Base-by-base conservation (phyloP, 495 filamentous ascomycete species). In the Penicillium verhagenii region DNA sequence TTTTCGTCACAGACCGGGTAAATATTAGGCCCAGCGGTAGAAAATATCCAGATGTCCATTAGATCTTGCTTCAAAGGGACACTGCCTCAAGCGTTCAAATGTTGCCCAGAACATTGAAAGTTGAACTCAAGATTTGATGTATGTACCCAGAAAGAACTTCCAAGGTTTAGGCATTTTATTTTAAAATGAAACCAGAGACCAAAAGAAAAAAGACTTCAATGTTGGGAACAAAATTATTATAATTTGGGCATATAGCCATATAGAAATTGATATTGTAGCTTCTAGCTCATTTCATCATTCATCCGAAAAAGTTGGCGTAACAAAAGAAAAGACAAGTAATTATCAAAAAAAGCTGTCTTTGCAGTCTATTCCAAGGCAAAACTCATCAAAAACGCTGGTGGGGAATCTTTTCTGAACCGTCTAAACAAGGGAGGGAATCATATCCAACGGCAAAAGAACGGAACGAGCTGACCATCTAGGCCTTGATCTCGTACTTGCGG, bases 401-500 rank as follows among this genome's bases (percentile, higher is more conserved):
- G 71, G 71, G 71, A 73, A 73, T 75, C 72, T 73, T 68, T 61
- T 56, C 38, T 56, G 53, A 71, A 64, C 64, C 69, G 68, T 73
- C 67, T 72, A 71, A 67, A 65, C 45, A 67, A 61, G 33, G 33
- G 4, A 35, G 13, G 33, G 50, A 56, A 50, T 63, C 53, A 69
- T 63, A 54, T 63, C 59, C 65, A 72, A 65, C 65, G 52, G 65
- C 50, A 60, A 64, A 72, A 58, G 43, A 54, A 47, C 47, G 40
- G 56, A 50, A 56, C 50, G 47, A 58, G 33, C 47, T 39, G 35
- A 26, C 43, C 31, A 26, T 61, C 77, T 87, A 98, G 71, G 84
- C 87, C 84, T 97, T 94, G 76, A 96, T 72, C 54, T 80, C 79
- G 77, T 98, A 97, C 58, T 79, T 81, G 60, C 94, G 83, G 72